Evolutionary conservation across 306 rosid species (phyloP), one percentile per base, ranked within the genome.

Genomic region (Casuarina equisetifolia): DNA sequence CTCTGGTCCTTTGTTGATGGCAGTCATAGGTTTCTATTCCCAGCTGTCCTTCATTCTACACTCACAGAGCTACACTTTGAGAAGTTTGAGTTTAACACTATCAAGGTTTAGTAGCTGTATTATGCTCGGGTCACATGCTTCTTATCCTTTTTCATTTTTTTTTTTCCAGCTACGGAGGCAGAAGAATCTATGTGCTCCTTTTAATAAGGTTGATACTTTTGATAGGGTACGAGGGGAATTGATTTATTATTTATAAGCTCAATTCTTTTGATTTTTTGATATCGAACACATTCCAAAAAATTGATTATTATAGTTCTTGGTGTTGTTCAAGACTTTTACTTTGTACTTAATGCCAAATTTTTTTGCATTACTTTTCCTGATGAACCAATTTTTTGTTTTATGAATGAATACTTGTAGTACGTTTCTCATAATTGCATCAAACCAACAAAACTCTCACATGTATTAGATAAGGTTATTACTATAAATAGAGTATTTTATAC

Each of bases 101-200:
- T 90, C 90, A 38, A 88, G 94, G 78, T 90, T 90, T 71, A 90
- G 88, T 79, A 87, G 88, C 67, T 88, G 91, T 74, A 72, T 90
- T 75, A 88, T 90, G 94, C 94, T 90, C 35, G 57, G 84, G 69
- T 89, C 90, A 46, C 91, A 91, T 89, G 90, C 86, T 62, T 83
- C 91, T 3, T 93, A 87, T 79, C 88, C 32, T 25, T 25, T 25
- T 25, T 25, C 32, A 25, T 25, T 25, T 25, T 90, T 61, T 90
- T n/a, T 89, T 82, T 93, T 87, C 85, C 98, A 91, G 78, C 80
- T 91, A 69, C 88, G 55, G 75, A 87, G 86, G 82, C 93, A 77
- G 57, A 78, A 44, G 51, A 79, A 61, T 86, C 84, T 43, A 6
- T 87, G 91, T 77, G 82, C 71, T 40, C 82, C 89, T 52, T 50